Percentiles rank a stretch among this genome's conserved stretches.
Evolutionary conservation across 177 flowering plant species (phyloP).

Genomic region (Tripterygium wilfordii): DNA sequence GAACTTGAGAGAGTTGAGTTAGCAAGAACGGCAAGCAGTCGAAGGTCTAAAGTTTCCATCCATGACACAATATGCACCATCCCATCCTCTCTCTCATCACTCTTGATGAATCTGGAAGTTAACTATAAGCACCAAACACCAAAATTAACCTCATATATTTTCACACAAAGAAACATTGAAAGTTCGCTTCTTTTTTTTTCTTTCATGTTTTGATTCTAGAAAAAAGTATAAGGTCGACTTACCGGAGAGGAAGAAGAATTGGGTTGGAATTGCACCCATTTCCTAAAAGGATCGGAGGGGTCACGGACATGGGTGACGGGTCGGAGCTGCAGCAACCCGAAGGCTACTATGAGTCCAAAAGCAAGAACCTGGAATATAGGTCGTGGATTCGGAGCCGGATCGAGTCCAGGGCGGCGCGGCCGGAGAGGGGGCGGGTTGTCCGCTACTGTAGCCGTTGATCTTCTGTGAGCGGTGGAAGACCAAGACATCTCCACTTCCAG

Average conservation of each 20-base stretch:
- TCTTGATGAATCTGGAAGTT: background rate
- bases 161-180: background rate
- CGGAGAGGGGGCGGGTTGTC: background rate
- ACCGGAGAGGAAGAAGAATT: slow-evolving; percentile 5
- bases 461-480: too few relatives aligned
- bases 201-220: background rate
- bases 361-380: slow-evolving; percentile 21
- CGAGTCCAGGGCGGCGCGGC: background rate
- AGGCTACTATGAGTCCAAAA: slow-evolving; percentile 14
- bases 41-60: slow-evolving; percentile 34
- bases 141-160: too few relatives aligned
- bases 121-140: slow-evolving; percentile 2
- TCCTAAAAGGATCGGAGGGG: slow-evolving; percentile 24
- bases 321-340: slow-evolving; percentile 23
- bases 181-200: background rate
- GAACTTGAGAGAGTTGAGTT: slow-evolving; percentile 33
- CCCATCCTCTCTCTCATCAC: slow-evolving; percentile 6
- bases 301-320: slow-evolving; percentile 31
- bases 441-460: background rate
- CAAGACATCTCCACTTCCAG: too few relatives aligned
- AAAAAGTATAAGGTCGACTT: background rate
- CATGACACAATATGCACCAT: slow-evolving; percentile 30
- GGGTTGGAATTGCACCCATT: slow-evolving; percentile 23
- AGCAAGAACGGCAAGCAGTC: slow-evolving; percentile 25
- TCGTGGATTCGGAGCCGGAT: slow-evolving; percentile 20